phyloP scores from a whole-genome alignment of 73 alveolate genomes.

The Tetrahymena malaccensis region DNA sequence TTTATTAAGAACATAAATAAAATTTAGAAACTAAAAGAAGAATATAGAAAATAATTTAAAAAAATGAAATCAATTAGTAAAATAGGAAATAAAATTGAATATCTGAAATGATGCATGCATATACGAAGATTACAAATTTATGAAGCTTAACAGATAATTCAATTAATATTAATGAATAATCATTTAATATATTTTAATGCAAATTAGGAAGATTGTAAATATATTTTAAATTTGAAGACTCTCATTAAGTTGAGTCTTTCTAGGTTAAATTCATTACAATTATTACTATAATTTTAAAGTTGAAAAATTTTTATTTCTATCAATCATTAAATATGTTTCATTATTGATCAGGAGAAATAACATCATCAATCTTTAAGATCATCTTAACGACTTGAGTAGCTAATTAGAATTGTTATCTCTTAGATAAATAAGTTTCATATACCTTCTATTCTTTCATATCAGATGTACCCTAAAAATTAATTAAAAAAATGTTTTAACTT shows the following conservation, averaged over 20 bases:
- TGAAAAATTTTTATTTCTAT: background rate
- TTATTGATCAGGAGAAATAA: slow-evolving; percentile 54
- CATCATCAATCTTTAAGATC: slow-evolving; percentile 98
- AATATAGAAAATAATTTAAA: too few relatives aligned
- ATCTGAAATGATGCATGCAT: background rate
- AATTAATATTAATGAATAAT: background rate
- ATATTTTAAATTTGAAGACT: background rate
- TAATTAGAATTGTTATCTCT: slow-evolving; percentile 71
- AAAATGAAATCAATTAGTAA: background rate
- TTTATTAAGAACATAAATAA: too few relatives aligned
- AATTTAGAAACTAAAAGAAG: too few relatives aligned
- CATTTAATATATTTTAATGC: background rate
- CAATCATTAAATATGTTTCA: background rate
- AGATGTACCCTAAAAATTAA: slow-evolving; percentile 56
- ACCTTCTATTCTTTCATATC: slow-evolving; percentile 93
- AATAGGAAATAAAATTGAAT: background rate
- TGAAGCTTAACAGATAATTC: background rate
- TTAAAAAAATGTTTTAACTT: background rate
- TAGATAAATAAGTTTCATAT: slow-evolving; percentile 73
- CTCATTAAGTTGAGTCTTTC: background rate
- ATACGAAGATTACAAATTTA: background rate
- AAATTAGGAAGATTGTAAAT: background rate
- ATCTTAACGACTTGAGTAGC: slow-evolving; percentile 98
- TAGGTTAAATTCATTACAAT: background rate
- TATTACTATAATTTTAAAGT: background rate